Evolutionary conservation across 2,329 filamentous ascomycete genomes (phyloP).

Genomic region (Talaromyces rugulosus): DNA sequence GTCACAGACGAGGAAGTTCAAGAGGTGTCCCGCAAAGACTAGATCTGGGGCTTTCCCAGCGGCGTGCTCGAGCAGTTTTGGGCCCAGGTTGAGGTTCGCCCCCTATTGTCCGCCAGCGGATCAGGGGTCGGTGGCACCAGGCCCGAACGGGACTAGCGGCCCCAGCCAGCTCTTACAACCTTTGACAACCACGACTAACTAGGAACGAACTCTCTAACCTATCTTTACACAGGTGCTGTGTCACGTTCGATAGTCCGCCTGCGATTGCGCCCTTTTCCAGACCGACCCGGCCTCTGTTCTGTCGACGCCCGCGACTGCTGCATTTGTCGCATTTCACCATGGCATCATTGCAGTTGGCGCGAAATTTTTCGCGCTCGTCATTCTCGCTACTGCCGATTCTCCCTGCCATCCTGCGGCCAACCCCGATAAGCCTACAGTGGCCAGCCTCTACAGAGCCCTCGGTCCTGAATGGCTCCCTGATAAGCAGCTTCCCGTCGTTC

Average conservation of each 20-base stretch:
- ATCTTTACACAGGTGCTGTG: neutral
- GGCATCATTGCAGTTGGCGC: neutral
- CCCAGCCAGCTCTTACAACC: neutral
- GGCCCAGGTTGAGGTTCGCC: conserved; percentile 1
- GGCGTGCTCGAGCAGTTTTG: conserved; percentile 1
- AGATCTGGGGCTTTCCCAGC: neutral
- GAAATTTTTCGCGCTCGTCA: conserved; percentile 2
- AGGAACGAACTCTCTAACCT: neutral
- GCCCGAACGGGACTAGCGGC: conserved; percentile 26
- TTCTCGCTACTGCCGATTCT: conserved; percentile 4
- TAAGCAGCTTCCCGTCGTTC: conserved; percentile 61
- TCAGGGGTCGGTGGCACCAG: conserved; percentile 34
- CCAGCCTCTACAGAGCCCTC: conserved; percentile 4
- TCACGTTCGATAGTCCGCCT: neutral
- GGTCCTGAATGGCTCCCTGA: conserved; percentile 39
- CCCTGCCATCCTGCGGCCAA: conserved; percentile 2
- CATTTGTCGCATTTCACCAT: neutral
- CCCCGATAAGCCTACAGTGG: neutral
- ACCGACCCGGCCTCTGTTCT: neutral
- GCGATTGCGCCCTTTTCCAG: neutral
- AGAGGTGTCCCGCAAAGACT: neutral
- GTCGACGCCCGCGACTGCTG: neutral
- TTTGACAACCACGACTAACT: neutral
- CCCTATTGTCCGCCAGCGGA: conserved; percentile 15
- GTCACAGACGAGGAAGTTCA: neutral